Base-by-base conservation (phyloP, 306 rosid genomes). In the Begonia peltatifolia region DNA sequence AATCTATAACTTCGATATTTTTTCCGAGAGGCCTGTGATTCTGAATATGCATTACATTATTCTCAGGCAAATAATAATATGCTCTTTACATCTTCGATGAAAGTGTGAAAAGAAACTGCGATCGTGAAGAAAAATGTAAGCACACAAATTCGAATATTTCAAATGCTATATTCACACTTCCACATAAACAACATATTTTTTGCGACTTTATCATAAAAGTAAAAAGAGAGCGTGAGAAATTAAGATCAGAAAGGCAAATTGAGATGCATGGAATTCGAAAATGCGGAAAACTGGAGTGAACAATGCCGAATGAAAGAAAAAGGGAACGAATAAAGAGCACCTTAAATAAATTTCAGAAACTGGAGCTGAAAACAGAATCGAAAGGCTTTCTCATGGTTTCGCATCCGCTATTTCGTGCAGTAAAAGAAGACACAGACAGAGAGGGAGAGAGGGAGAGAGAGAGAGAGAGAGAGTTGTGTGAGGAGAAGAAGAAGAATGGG, bases 321-420 rank as follows among this genome's bases (percentile, higher is more conserved):
- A 51, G 35, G 68, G 64, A 61, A 63, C 41, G 50, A 49, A 51
- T 63, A 60, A 53, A 6, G n/a, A 20, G 52, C 63, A 88, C 94
- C 79, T 61, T 47, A 20, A 3, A 51, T 30, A 6, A 12, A 22
- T 42, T 36, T 81, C 68, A 74, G 66, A 68, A 62, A 15, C 30
- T 22, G 10, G 52, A 47, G 44, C 66, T 20, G 59, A 72, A 66
- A 15, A 6, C 3, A 47, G 47, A 43, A 68, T 48, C n/a, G 57
- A 52, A 60, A 14, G 23, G 43, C 36, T 46, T 10, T 17, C 10
- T 52, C 81, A 68, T 64, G n/a, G 58, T 60, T 47, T 30, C 15
- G 44, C 9, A 42, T 51, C 53, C 35, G 30, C 41, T 12, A 52
- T 50, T 15, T 43, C 12, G 38, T 1, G 6, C 38, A 30, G 38